phyloP scores from a whole-genome alignment of 2,329 filamentous ascomycete species.

The Colletotrichum brevisporum region DNA sequence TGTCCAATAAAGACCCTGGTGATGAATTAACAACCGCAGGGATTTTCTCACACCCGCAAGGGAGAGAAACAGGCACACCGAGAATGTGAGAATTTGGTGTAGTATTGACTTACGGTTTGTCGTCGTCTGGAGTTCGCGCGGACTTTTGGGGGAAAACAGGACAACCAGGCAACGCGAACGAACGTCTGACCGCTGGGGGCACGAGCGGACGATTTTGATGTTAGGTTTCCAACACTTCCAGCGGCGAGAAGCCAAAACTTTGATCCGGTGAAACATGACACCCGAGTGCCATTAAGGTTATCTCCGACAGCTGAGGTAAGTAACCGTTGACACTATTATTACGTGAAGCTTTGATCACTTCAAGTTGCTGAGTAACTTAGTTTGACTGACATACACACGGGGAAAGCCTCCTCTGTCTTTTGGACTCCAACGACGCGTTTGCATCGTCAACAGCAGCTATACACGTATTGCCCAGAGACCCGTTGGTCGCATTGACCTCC shows the following conservation, averaged over 20 bases:
- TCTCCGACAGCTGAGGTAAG: neutral
- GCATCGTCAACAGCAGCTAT: neutral
- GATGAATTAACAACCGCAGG: no score
- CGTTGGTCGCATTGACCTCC: neutral
- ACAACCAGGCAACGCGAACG: neutral
- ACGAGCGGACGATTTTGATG: neutral
- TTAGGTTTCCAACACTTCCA: neutral
- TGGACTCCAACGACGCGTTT: neutral
- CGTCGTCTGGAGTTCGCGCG: no score
- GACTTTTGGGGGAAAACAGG: no score
- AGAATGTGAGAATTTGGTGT: no score
- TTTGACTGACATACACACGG: neutral
- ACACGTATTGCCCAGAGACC: no score
- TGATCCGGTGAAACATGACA: slow-evolving; percentile 24
- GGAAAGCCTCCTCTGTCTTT: no score
- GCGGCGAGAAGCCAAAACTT: slow-evolving; percentile 22
- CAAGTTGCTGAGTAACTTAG: neutral
- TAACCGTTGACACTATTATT: neutral
- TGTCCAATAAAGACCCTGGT: no score
- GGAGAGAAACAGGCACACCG: no score
- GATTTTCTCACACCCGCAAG: no score
- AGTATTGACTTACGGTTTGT: no score
- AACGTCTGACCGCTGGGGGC: slow-evolving; percentile 1
- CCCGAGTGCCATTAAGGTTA: neutral
- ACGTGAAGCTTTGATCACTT: slow-evolving; percentile 1